Evolutionary conservation across 2,329 filamentous ascomycete genomes (phyloP).

Genomic region (Neofusicoccum ribis): DNA sequence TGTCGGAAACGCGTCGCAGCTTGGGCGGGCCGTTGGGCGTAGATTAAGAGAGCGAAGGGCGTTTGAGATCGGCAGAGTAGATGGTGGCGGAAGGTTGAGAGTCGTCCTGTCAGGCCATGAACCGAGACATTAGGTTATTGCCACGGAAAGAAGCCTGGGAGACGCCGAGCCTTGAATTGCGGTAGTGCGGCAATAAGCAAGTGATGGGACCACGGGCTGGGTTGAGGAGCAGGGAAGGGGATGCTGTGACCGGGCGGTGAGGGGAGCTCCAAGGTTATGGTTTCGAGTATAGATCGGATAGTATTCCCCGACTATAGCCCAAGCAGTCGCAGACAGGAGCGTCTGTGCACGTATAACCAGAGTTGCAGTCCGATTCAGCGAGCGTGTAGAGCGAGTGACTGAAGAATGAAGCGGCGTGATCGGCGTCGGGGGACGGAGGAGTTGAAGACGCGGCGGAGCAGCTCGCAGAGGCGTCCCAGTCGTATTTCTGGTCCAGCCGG

Average conservation of each 20-base stretch:
- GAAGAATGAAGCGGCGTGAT: background rate
- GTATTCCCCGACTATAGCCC: background rate
- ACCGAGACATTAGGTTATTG: constrained; percentile 14
- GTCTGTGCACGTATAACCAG: constrained; percentile 16
- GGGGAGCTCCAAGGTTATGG: constrained; percentile 5
- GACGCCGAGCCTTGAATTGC: constrained; percentile 2
- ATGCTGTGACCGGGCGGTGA: constrained; percentile 17
- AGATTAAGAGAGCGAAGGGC: background rate
- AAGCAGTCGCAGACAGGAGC: background rate
- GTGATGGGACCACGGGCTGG: constrained; percentile 1
- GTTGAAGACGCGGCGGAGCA: background rate
- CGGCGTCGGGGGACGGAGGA: background rate
- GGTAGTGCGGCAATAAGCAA: constrained; percentile 12
- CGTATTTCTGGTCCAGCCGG: constrained; percentile 13
- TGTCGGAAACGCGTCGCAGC: constrained; percentile 5
- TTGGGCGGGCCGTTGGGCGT: background rate
- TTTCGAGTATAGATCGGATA: constrained; percentile 20
- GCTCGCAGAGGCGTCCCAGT: background rate
- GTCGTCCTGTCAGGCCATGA: constrained; percentile 9
- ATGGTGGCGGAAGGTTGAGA: background rate
- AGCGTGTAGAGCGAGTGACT: constrained; percentile 7
- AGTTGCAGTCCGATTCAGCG: background rate
- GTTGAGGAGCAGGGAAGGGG: background rate
- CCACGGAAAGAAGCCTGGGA: background rate
- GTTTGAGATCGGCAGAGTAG: background rate